Base-by-base conservation (phyloP, 371 early-diverging fungal genomes). In the Coemansia sp. region DNA sequence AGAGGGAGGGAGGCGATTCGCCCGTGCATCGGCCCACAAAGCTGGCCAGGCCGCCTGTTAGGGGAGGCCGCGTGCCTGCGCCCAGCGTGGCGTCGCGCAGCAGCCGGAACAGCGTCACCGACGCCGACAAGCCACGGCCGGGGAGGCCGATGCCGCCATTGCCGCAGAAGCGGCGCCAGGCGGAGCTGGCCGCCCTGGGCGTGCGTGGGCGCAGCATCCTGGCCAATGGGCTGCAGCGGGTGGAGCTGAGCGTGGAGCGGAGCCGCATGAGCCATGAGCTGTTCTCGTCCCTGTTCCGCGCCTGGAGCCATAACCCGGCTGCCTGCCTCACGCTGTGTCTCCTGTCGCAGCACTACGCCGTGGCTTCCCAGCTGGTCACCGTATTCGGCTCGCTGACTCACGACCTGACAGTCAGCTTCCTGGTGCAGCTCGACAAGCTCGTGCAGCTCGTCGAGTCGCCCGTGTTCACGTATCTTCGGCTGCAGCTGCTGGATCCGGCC, bases 371-470 rank as follows among this genome's bases (percentile, higher is more conserved):
- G 38, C 82, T 96, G 61, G 77, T 95, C 11, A 84, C 83, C 44
- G 83, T 82, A n/a, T 94, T 96, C 72, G 92, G 90, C n/a, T 92
- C 93, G 49, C 48, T 55, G 44, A 29, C 74, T 34, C 81, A 93
- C 48, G 97, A 95, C 63, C 90, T 95, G 55, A 93, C 94, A 1
- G 94, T 96, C 38, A 87, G 82, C 52, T 80, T 94, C 56, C 77
- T 96, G 16, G 89, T 96, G 34, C 95, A 95, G 70, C 83, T 94
- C 18, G 97, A 96, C 72, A 94, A 93, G 63, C 85, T 96, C 4
- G 95, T 96, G 32, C 95, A 95, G 72, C 81, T 96, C 11, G 66
- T 96, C n/a, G 97, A 96, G 71, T 90, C 91, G 0, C 97, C 97
- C 5, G 92, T 94, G 16, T 96, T 96, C 80, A 92, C 95, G 5